phyloP scores from a whole-genome alignment of 768 basidiomycete species.

The Kwoniella dejecticola region DNA sequence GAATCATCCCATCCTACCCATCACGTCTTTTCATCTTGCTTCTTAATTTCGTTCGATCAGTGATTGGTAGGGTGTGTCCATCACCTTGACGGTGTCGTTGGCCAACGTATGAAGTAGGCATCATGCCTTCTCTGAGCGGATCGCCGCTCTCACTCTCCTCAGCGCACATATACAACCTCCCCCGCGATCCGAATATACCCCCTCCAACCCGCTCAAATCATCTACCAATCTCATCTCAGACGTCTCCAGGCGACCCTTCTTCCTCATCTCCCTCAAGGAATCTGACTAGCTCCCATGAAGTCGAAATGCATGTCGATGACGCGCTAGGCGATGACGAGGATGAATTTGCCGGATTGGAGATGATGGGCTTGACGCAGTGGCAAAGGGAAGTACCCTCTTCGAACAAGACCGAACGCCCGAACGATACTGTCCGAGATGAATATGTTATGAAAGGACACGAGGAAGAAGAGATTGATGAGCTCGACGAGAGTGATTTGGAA shows the following conservation, averaged over 20 bases:
- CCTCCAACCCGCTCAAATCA: constrained; percentile 7
- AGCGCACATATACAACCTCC: constrained; percentile 1
- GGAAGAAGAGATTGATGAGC: constrained; percentile 8
- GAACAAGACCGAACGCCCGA: no score
- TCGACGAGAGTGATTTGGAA: constrained; percentile 1
- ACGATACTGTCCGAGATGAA: no score
- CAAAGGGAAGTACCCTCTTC: constrained; percentile 16
- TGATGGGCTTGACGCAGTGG: constrained; percentile 22
- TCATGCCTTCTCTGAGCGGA: neutral
- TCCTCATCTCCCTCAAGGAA: neutral
- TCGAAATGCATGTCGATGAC: neutral
- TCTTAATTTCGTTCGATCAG: neutral
- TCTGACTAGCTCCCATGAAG: constrained; percentile 1
- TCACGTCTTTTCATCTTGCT: neutral
- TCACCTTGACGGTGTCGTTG: no score
- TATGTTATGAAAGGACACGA: neutral
- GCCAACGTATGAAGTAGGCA: neutral
- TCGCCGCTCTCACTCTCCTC: neutral
- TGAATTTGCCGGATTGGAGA: constrained; percentile 24
- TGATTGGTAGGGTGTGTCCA: neutral
- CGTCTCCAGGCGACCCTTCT: neutral
- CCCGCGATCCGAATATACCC: constrained; percentile 15
- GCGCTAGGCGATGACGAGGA: constrained; percentile 2
- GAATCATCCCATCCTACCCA: neutral
- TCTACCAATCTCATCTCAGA: constrained; percentile 12